phyloP scores from a whole-genome alignment of 75 land plant genomes.

The Selaginella tamariscina region DNA sequence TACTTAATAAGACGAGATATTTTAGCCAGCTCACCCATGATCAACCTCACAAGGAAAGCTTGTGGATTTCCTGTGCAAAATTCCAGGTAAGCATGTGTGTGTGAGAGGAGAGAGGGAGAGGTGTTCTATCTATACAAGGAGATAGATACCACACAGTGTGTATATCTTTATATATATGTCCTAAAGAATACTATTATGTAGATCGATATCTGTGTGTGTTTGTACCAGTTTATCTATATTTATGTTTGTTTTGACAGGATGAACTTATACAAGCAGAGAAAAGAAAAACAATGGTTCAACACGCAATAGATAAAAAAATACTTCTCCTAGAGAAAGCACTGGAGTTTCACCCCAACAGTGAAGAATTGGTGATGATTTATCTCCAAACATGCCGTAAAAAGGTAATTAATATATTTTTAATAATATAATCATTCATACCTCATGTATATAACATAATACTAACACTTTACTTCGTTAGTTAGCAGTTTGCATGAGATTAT shows the following conservation, averaged over 20 bases:
- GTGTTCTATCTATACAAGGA: background rate
- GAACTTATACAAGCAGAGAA: slow-evolving; percentile 48
- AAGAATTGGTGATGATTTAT: slow-evolving; percentile 54
- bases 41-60: slow-evolving; percentile 59
- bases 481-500: too few species aligned
- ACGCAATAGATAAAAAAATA: slow-evolving; percentile 86
- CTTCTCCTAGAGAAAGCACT: slow-evolving; percentile 78
- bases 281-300: slow-evolving; percentile 70
- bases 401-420: too few species aligned
- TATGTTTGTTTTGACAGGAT: slow-evolving; percentile 33
- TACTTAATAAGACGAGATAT: slow-evolving; percentile 60
- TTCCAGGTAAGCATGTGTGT: slow-evolving; percentile 43
- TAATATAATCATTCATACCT: too few species aligned
- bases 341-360: slow-evolving; percentile 77
- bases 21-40: slow-evolving; percentile 72
- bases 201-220: too few species aligned
- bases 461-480: too few species aligned
- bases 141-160: background rate
- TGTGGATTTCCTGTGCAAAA: slow-evolving; percentile 78
- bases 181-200: background rate
- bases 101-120: too few species aligned
- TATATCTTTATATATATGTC: background rate
- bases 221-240: too few species aligned
- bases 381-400: slow-evolving; percentile 58
- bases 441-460: too few species aligned